A percentile compares a stretch with the other conserved stretches of the same genome.
phyloP scores from a whole-genome alignment of 2,329 filamentous ascomycete species.

The Lomentospora prolificans region DNA sequence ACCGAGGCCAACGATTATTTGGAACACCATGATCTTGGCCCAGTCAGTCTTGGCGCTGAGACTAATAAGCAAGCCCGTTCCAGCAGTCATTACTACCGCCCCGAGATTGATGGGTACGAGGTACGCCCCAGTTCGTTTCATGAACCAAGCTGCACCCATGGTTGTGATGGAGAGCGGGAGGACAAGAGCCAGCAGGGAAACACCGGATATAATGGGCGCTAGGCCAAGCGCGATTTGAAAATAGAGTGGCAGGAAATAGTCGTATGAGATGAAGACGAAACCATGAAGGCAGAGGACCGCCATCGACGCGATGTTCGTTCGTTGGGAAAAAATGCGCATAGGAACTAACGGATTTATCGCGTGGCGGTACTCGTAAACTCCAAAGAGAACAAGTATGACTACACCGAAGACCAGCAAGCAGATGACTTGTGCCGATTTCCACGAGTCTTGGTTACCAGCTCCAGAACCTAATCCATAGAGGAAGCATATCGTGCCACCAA shows the following conservation, averaged over 20 bases:
- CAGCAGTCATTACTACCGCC: conserved; percentile 29
- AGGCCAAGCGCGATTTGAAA: conserved; percentile 62
- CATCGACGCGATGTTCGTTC: conserved; percentile 62
- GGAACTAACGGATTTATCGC: conserved; percentile 67
- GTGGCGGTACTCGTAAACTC: conserved; percentile 57
- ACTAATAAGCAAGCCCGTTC: conserved; percentile 46
- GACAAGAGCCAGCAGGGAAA: conserved; percentile 57
- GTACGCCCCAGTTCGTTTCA: conserved; percentile 43
- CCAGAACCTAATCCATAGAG: conserved; percentile 57
- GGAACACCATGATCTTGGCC: conserved; percentile 40
- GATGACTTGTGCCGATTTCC: conserved; percentile 50
- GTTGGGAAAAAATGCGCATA: conserved; percentile 41
- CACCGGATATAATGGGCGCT: conserved; percentile 52
- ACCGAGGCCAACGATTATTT: conserved; percentile 50
- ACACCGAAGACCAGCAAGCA: conserved; percentile 44
- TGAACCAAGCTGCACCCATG: conserved; percentile 20
- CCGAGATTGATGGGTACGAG: conserved; percentile 27
- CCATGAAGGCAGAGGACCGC: conserved; percentile 61
- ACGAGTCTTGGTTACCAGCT: conserved; percentile 57
- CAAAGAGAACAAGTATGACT: conserved; percentile 52
- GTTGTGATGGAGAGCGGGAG: conserved; percentile 21
- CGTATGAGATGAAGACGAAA: conserved; percentile 44
- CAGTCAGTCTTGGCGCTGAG: conserved; percentile 41
- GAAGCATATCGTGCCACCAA: conserved; percentile 54
- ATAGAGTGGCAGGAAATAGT: conserved; percentile 67